A percentile compares a stretch with the other conserved stretches of the same genome.
Evolutionary conservation across 2,329 filamentous ascomycete genomes (phyloP).

Genomic region (Trichoderma simmonsii): DNA sequence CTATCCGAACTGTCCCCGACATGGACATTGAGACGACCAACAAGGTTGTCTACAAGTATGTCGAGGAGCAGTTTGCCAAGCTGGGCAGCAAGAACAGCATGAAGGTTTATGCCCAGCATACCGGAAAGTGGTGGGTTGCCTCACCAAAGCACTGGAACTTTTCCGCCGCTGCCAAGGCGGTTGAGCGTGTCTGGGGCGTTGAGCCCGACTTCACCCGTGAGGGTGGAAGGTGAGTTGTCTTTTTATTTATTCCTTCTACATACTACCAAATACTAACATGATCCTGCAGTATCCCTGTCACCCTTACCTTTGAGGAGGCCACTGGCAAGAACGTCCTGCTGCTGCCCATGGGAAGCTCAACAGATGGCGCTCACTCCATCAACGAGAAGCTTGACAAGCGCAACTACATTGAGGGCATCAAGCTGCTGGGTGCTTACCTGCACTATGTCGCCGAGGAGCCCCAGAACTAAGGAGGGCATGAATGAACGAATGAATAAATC

Average conservation of each 20-base stretch:
- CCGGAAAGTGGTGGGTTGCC: constrained; percentile 98
- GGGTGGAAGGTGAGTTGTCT: constrained; percentile 68
- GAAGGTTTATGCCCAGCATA: constrained; percentile 78
- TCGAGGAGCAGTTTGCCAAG: constrained; percentile 81
- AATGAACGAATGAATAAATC: background rate
- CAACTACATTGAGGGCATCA: constrained; percentile 98
- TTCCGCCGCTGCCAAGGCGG: constrained; percentile 88
- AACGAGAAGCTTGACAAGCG: constrained; percentile 97
- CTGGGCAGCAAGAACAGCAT: constrained; percentile 89
- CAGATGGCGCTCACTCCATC: constrained; percentile 93
- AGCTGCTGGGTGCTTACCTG: constrained; percentile 89
- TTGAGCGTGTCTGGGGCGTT: constrained; percentile 89
- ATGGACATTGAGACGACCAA: constrained; percentile 95
- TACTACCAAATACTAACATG: background rate
- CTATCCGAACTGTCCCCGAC: constrained; percentile 92
- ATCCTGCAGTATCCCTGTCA: constrained; percentile 78
- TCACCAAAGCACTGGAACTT: constrained; percentile 99
- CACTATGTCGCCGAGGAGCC: constrained; percentile 95
- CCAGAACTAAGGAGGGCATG: constrained; percentile 33
- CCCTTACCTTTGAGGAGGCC: constrained; percentile 93
- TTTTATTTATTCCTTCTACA: background rate
- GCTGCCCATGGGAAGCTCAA: constrained; percentile 95
- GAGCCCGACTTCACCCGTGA: constrained; percentile 94
- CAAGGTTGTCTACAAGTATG: constrained; percentile 75
- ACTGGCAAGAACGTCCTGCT: constrained; percentile 97